A percentile compares a stretch with the other conserved stretches of the same genome.
Conservation (phyloP, 495 filamentous ascomycete genomes). For the Aspergillus haitiensis region DNA sequence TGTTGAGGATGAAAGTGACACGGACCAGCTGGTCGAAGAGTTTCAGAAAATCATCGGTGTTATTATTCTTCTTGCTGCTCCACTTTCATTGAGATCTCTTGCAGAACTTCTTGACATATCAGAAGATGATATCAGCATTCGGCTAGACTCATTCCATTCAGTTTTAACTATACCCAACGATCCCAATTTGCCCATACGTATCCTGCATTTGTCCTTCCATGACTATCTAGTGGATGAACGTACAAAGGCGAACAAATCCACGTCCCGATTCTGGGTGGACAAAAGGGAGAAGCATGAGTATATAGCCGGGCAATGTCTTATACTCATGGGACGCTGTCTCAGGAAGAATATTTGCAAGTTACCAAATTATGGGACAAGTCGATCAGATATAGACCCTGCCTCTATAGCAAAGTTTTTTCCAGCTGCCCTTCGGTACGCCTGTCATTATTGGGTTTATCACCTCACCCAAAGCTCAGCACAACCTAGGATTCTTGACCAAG, state of each 20-base stretch:
- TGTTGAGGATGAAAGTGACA: neutral
- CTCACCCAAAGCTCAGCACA: conserved; percentile 27
- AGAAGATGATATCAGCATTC: neutral
- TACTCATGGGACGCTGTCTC: conserved; percentile 30
- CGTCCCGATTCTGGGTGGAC: conserved; percentile 31
- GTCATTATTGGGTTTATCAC: conserved; percentile 46
- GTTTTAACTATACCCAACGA: conserved; percentile 38
- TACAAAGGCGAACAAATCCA: neutral
- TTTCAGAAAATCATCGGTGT: neutral
- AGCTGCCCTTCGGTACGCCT: conserved; percentile 40
- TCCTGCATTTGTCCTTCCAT: conserved; percentile 1
- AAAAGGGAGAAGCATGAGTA: conserved; percentile 10
- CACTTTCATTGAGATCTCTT: neutral
- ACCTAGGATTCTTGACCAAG: conserved; percentile 11
- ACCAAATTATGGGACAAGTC: conserved; percentile 19
- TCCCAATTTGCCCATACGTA: neutral
- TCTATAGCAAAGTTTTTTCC: conserved; percentile 26
- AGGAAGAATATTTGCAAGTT: conserved; percentile 42
- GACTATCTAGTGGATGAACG: neutral
- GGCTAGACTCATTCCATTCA: conserved; percentile 8
- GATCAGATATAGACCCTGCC: conserved; percentile 22
- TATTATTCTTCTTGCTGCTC: neutral
- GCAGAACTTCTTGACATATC: neutral
- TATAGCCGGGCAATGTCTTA: conserved; percentile 27
- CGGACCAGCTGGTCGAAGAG: neutral